Evolutionary conservation across 768 basidiomycete genomes (phyloP), one percentile per base, ranked within the genome.

Genomic region (Saitozyma sp.): DNA sequence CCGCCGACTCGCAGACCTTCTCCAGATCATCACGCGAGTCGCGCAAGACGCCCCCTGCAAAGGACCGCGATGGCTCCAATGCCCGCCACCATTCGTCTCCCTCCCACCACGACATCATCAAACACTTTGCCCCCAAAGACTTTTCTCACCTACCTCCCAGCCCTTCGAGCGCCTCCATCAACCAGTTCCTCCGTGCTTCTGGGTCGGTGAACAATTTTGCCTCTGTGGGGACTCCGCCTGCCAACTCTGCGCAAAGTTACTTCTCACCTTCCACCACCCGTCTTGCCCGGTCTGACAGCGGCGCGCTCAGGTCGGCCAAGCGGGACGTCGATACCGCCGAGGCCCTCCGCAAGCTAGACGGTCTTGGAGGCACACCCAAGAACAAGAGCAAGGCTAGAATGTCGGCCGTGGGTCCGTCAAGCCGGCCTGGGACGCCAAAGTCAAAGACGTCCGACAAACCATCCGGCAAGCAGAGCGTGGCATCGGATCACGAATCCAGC

Each of bases 81-180:
- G 51, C 49, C 19, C 53, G 61, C 8, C 64, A 63, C 29, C 60
- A 62, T 13, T 40, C 57, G 20, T 58, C 61, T 20, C 11, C 61
- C 11, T 41, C 70, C 9, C 64, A 65, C 37, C 72, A 73, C 48
- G 75, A 76, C 87, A 51, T 88, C 85, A 14, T 86, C 84, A 20
- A 87, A 86, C 46, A 87, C 83, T 73, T 83, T 82, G 58, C 82
- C 79, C 61, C 87, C 84, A 71, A 75, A 8, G 92, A 93, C 78
- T 92, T 91, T 79, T 91, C 92, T 0, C 90, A 91, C 74, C 83
- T 95, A 5, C 92, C 92, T 11, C 90, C 93, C 13, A 93, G 92
- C 13, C 92, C 92, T 17, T 91, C 92, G 2, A 87, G 90, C n/a
- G 87, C 89, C 6, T 90, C 90, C 6, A 92, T 93, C 60, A 88